Conservation (phyloP, 2,329 filamentous ascomycete genomes). For the Ophiostoma australiae region DNA sequence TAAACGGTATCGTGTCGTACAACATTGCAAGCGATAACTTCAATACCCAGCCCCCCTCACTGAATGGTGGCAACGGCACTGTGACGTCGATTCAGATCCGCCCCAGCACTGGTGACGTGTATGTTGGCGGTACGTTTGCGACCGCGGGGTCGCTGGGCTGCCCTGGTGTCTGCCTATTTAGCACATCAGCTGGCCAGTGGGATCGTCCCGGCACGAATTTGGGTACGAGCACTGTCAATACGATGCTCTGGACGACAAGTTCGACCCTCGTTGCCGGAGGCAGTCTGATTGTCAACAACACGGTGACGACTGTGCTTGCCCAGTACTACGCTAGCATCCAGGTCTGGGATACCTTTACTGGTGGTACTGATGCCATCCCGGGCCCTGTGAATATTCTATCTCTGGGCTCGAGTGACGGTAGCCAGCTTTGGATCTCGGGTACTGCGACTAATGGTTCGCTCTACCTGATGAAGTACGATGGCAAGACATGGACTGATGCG, state of each 20-base stretch:
- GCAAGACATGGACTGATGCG: conserved; percentile 53
- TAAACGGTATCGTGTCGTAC: conserved; percentile 76
- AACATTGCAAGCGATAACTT: conserved; percentile 64
- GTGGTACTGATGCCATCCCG: conserved; percentile 58
- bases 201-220: conserved; percentile 69
- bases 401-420: conserved; percentile 64
- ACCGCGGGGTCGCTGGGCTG: conserved; percentile 79
- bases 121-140: conserved; percentile 80
- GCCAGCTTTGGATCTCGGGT: conserved; percentile 78
- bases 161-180: conserved; percentile 74
- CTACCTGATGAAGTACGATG: conserved; percentile 80
- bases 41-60: conserved; percentile 65
- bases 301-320: conserved; percentile 59
- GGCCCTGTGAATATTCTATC: conserved; percentile 75
- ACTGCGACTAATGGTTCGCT: conserved; percentile 57
- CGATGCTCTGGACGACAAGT: conserved; percentile 70
- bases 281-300: conserved; percentile 63
- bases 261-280: conserved; percentile 72
- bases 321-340: conserved; percentile 65
- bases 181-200: conserved; percentile 68
- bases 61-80: conserved; percentile 63
- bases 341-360: conserved; percentile 60
- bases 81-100: conserved; percentile 73
- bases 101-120: conserved; percentile 68
- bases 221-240: conserved; percentile 58